phyloP scores from a whole-genome alignment of 148 eudicot genomes.

The Amaranthus cruentus region DNA sequence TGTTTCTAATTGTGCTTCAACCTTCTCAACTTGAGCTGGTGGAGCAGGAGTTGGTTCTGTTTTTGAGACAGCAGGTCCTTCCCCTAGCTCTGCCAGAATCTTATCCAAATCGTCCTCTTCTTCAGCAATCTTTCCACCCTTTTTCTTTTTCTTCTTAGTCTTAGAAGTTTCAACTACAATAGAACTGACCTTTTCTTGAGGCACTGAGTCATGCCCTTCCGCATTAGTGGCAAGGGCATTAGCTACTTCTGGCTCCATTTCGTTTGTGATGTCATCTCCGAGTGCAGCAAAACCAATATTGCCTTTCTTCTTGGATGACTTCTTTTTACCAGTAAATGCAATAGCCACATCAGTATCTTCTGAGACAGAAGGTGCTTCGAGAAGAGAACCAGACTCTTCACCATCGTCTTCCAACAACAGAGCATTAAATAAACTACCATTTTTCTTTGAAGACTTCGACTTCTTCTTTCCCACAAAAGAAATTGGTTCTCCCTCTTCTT shows the following conservation, averaged over 20 bases:
- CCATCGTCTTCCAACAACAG: slow-evolving; percentile 49
- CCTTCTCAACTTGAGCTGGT: slow-evolving; percentile 38
- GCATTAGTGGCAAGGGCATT: slow-evolving; percentile 12
- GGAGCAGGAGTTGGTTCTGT: slow-evolving; percentile 35
- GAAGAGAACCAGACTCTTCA: slow-evolving; percentile 35
- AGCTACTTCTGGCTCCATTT: slow-evolving; percentile 27
- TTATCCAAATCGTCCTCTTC: slow-evolving; percentile 85
- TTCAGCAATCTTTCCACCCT: slow-evolving; percentile 64
- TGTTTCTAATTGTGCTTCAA: slow-evolving; percentile 40
- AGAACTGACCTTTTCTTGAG: slow-evolving; percentile 29
- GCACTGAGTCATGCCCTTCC: slow-evolving; percentile 28
- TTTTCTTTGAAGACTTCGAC: slow-evolving; percentile 57
- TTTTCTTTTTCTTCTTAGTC: slow-evolving; percentile 79
- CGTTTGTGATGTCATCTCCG: slow-evolving; percentile 21
- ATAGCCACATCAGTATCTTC: slow-evolving; percentile 36
- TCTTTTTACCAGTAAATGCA: slow-evolving; percentile 78
- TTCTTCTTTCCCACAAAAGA: slow-evolving; percentile 64
- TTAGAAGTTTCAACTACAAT: slow-evolving; percentile 52
- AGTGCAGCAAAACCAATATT: slow-evolving; percentile 28
- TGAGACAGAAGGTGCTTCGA: slow-evolving; percentile 28
- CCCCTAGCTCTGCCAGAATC: slow-evolving; percentile 79
- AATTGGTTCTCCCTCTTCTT: slow-evolving; percentile 33
- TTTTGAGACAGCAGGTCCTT: slow-evolving; percentile 38
- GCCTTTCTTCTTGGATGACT: slow-evolving; percentile 79
- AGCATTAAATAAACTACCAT: slow-evolving; percentile 39